Conservation (phyloP, 345 rosid species). For the Abelmoschus esculentus region DNA sequence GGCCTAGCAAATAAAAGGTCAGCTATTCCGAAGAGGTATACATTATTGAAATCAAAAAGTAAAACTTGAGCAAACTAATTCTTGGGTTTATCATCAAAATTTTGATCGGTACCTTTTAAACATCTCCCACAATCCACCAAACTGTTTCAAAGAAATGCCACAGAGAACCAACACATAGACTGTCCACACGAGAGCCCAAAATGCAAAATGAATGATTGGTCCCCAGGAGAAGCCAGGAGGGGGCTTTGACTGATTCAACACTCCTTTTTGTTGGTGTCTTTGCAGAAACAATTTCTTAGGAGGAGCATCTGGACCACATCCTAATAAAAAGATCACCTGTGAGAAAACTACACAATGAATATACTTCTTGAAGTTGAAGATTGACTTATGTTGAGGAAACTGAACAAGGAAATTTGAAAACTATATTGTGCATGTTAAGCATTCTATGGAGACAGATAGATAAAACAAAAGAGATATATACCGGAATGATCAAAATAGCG, state of each 20-base stretch:
- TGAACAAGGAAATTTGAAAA: background rate
- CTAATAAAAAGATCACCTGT: conserved; percentile 63
- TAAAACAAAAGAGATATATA: conserved; percentile 35
- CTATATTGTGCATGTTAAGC: conserved; percentile 12
- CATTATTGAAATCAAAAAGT: background rate
- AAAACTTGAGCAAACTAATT: background rate
- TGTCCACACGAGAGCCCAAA: conserved; percentile 72
- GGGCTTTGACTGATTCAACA: conserved; percentile 19
- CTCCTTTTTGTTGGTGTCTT: conserved; percentile 23
- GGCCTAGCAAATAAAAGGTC: background rate
- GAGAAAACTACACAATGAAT: conserved; percentile 19
- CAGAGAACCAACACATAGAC: conserved; percentile 58
- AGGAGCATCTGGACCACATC: conserved; percentile 83
- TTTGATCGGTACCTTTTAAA: conserved; percentile 54
- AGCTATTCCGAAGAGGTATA: background rate
- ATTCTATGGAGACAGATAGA: background rate
- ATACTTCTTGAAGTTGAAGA: background rate
- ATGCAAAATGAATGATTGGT: conserved; percentile 44
- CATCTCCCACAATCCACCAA: conserved; percentile 76
- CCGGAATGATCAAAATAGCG: conserved; percentile 67
- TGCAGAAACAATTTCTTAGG: conserved; percentile 58
- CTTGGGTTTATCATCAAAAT: background rate
- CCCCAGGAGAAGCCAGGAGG: conserved; percentile 46
- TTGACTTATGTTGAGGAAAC: background rate
- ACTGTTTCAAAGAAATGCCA: conserved; percentile 46